Evolutionary conservation across 108 stramenopile genomes (phyloP).

Genomic region (Bacterosira constricta): DNA sequence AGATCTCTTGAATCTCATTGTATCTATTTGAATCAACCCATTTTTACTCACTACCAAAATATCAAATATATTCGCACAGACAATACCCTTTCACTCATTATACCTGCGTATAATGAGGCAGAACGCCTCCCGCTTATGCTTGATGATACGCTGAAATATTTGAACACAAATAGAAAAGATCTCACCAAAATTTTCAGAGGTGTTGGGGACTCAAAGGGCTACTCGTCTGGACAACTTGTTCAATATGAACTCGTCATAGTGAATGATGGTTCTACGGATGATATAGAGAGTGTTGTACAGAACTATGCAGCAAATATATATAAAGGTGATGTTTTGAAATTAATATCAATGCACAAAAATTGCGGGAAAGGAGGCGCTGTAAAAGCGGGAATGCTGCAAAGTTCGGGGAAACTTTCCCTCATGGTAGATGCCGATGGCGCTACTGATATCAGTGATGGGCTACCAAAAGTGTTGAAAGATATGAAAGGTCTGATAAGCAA

Average conservation of each 20-base stretch:
- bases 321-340: constrained; percentile 48
- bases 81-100: constrained; percentile 73
- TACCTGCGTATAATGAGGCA: constrained; percentile 97
- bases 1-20: background rate
- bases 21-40: background rate
- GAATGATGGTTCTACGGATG: constrained; percentile 83
- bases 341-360: constrained; percentile 55
- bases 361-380: constrained; percentile 80
- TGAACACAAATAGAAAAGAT: constrained; percentile 44
- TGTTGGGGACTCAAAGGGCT: background rate
- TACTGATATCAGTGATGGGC: constrained; percentile 73
- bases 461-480: constrained; percentile 54
- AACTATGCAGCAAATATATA: constrained; percentile 41
- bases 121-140: constrained; percentile 89
- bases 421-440: constrained; percentile 91
- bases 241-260: constrained; percentile 76
- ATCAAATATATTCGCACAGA: background rate
- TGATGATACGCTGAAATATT: constrained; percentile 66
- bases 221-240: background rate
- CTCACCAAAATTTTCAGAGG: constrained; percentile 13
- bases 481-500: constrained; percentile 15
- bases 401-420: constrained; percentile 60
- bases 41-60: background rate
- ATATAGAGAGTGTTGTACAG: constrained; percentile 57
- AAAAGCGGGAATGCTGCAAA: constrained; percentile 69